Conservation (phyloP, 495 filamentous ascomycete species). For the Neurospora sp. region DNA sequence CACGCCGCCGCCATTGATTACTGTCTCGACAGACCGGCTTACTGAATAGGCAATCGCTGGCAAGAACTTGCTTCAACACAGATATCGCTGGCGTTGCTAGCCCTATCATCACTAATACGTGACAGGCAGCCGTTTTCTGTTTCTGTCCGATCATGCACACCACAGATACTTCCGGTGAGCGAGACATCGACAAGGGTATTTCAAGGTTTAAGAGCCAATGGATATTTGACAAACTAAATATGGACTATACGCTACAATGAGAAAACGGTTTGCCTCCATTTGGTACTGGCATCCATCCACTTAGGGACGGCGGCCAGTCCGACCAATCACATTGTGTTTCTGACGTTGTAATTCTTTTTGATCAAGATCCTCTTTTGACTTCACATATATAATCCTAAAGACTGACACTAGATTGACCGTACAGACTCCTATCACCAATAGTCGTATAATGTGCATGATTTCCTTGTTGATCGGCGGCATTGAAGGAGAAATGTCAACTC, state of each 20-base stretch:
- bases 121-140: not conserved
- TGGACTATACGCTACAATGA: not conserved
- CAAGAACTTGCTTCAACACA: not conserved
- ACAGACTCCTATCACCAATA: not conserved
- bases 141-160: not conserved
- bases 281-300: not conserved
- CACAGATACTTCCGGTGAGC: not conserved
- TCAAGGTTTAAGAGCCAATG: not conserved
- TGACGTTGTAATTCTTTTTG: not conserved
- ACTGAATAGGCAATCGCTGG: not conserved
- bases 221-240: not conserved
- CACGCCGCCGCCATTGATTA: not conserved
- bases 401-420: not conserved
- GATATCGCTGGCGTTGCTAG: not conserved
- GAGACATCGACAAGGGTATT: not conserved
- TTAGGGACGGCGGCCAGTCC: not conserved
- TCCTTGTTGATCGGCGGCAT: not conserved
- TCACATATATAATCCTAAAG: not conserved
- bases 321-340: not conserved
- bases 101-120: not conserved
- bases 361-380: not conserved
- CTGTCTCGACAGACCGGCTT: not conserved
- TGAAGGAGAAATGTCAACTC: not conserved
- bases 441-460: not conserved
- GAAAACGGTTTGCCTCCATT: not conserved